Evolutionary conservation across 2,329 filamentous ascomycete species (phyloP), one percentile per base, ranked within the genome.

Genomic region (Neurospora sp.): DNA sequence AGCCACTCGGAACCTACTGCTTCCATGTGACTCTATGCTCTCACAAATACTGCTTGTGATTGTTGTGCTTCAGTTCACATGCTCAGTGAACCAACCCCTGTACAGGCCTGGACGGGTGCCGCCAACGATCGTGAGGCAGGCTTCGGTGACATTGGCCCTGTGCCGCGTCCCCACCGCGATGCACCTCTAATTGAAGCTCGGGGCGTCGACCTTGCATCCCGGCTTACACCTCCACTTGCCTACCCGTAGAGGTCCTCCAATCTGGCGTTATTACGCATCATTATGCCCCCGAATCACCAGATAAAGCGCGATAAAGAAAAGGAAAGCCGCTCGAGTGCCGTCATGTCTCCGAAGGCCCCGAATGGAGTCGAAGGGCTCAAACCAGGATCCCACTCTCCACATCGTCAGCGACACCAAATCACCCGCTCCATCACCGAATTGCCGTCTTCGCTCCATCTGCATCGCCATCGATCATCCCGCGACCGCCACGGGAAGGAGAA

Each of bases 351-450:
- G 52, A 68, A 82, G 81, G 79, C 75, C 79, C 68, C 76, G 73
- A 76, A 77, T 76, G 79, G 77, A 70, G 74, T 72, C 70, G 76
- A 78, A 38, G 71, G 72, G 70, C 72, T 75, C 52, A 77, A 75
- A 69, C 74, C 76, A 74, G 76, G 77, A 69, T 78, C 80, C 23
- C 52, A 62, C 52, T 33, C 52, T 62, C 79, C 80, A 33, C 76
- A 75, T 66, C 79, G 80, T 28, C 77, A 81, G 33, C 83, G 82
- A 70, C 86, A 87, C 74, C 85, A 86, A 74, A 80, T 87, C 71
- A 84, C 82, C 71, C 83, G 85, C 40, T 89, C 87, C 66, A 82
- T 88, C 70, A 84, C 83, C 65, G 86, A 88, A 73, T 74, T 87
- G 68, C 81, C 85, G 33, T 82, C 83, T 41, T 84, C 85, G 28